Conservation (phyloP, 495 filamentous ascomycete species). For the Aspergillus bertholletiae region DNA sequence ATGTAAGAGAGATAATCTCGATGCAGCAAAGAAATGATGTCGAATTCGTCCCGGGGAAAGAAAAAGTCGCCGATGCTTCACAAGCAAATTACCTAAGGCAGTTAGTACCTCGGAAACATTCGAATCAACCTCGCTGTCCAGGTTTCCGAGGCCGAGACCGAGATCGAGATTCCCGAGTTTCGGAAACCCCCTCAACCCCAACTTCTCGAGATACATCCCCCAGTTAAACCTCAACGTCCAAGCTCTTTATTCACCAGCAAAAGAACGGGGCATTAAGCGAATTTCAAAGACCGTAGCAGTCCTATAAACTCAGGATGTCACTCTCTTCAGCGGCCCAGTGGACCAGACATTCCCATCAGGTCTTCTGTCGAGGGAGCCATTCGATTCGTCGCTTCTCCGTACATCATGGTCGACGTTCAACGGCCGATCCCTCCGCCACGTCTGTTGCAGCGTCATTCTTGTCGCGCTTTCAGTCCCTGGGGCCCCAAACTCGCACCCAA, state of each 20-base stretch:
- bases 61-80: not conserved
- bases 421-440: conserved; percentile 17
- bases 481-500: conserved; percentile 44
- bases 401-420: conserved; percentile 5
- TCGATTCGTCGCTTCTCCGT: conserved; percentile 13
- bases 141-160: not conserved
- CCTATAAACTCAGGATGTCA: not conserved
- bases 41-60: not conserved
- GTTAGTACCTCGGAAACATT: not conserved
- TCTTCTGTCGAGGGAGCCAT: not conserved
- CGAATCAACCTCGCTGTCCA: too few species aligned
- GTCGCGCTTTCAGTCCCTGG: conserved; percentile 35
- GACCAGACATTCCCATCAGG: not conserved
- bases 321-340: not conserved
- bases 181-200: not conserved
- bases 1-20: too few species aligned
- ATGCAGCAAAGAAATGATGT: too few species aligned
- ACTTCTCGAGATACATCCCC: too few species aligned
- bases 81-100: not conserved
- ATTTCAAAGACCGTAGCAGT: too few species aligned
- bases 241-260: too few species aligned
- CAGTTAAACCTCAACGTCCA: too few species aligned
- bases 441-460: conserved; percentile 43
- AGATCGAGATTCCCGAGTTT: not conserved
- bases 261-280: too few species aligned